phyloP scores from a whole-genome alignment of 805 yeast genomes.

The Candida coleopterorum region DNA sequence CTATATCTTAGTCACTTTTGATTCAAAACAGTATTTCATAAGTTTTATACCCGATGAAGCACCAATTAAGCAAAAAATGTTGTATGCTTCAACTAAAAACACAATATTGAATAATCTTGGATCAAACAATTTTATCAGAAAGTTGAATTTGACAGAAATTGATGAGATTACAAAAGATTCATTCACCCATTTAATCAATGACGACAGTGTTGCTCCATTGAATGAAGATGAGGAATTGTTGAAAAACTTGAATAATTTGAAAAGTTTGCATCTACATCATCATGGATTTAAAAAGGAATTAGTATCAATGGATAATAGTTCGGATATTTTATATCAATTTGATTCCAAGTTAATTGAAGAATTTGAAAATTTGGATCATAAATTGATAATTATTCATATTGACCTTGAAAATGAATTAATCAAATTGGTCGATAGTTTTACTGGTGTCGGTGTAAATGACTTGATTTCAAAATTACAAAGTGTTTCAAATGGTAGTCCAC shows the following conservation, averaged over 20 bases:
- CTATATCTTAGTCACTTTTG: slow-evolving; percentile 26
- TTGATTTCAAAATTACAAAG: slow-evolving; percentile 18
- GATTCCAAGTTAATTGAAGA: slow-evolving; percentile 22
- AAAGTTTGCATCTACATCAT: slow-evolving; percentile 14
- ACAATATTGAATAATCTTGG: slow-evolving; percentile 75
- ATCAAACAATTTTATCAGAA: slow-evolving; percentile 44
- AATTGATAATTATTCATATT: slow-evolving; percentile 47
- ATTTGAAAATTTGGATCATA: slow-evolving; percentile 14
- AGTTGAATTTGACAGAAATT: slow-evolving; percentile 48
- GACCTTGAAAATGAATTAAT: slow-evolving; percentile 44
- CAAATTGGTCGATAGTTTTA: slow-evolving; percentile 16
- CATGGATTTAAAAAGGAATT: slow-evolving; percentile 24
- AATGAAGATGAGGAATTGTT: slow-evolving; percentile 56
- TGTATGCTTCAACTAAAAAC: slow-evolving; percentile 87
- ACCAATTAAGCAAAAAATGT: slow-evolving; percentile 80
- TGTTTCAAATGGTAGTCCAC: slow-evolving; percentile 32
- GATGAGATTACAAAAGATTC: slow-evolving; percentile 51
- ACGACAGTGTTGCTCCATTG: slow-evolving; percentile 32
- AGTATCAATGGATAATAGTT: slow-evolving; percentile 28
- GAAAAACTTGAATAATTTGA: slow-evolving; percentile 34
- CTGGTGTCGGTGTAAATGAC: slow-evolving; percentile 15
- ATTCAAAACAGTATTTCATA: slow-evolving; percentile 46
- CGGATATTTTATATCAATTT: slow-evolving; percentile 20
- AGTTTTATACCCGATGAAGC: slow-evolving; percentile 86
- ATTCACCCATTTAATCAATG: too few relatives aligned